These are phyloP conservation scores for Cymbopogon flexuosus DNA, from an alignment of 202 grass and related monocot species.

Conservation along the genomic window DNA sequence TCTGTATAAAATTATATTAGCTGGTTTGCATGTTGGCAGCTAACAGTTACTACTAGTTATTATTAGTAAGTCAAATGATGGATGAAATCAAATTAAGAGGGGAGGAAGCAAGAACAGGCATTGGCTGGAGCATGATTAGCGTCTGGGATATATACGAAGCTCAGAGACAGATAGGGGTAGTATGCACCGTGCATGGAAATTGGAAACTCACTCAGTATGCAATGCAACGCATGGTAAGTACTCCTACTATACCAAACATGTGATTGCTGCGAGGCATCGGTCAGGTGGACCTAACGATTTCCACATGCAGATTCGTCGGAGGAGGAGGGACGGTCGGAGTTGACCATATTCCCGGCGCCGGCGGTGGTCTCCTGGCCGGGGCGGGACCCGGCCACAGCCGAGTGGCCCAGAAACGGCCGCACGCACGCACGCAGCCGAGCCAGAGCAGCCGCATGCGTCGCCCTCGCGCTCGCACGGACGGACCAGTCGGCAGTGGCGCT, in stretches of 20 bases:
- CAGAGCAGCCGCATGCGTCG: background rate
- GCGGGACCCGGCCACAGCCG: background rate
- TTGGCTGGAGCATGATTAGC: no score
- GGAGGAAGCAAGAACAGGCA: no score
- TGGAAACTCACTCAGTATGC: background rate
- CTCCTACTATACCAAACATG: background rate
- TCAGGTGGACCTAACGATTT: slow-evolving; percentile 27
- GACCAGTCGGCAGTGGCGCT: background rate
- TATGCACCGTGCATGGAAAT: background rate
- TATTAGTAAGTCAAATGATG: no score
- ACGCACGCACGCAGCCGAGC: background rate
- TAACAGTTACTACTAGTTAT: no score
- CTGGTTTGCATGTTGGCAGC: no score
- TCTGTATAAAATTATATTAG: no score
- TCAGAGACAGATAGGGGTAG: background rate
- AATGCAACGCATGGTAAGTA: background rate
- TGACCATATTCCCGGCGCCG: background rate
- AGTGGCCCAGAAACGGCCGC: background rate
- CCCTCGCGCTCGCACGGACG: no score
- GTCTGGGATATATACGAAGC: background rate
- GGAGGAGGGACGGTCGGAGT: background rate
- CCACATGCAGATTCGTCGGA: background rate
- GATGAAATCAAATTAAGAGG: no score
- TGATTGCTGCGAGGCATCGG: background rate
- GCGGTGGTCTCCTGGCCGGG: background rate